These are phyloP conservation scores for Tricholoma flavovirens DNA, from an alignment of 768 basidiomycete genomes.

Conservation along the genomic window DNA sequence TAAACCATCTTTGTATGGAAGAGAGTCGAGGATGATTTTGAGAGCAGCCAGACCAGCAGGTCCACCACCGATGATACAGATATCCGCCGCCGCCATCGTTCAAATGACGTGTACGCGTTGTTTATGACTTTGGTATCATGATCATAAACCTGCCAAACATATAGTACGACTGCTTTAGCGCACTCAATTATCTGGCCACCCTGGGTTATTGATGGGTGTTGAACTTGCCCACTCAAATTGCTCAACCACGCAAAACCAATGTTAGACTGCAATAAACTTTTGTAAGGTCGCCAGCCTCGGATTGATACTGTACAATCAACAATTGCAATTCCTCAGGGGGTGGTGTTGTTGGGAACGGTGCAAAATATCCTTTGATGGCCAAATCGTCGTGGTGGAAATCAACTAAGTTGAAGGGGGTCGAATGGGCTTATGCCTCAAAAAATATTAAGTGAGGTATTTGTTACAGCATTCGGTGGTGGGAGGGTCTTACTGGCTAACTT, in stretches of 20 bases:
- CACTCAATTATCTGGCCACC: no score
- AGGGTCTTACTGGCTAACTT: slow-evolving; percentile 72
- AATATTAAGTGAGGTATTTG: slow-evolving; percentile 64
- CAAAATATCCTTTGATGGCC: no score
- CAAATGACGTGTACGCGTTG: slow-evolving; percentile 5
- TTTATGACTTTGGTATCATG: background rate
- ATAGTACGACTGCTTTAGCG: no score
- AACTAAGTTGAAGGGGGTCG: slow-evolving; percentile 18
- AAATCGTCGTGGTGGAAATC: slow-evolving; percentile 5
- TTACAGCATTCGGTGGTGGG: slow-evolving; percentile 62
- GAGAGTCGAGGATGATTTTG: slow-evolving; percentile 55
- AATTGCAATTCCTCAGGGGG: no score
- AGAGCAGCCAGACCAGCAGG: slow-evolving; percentile 69
- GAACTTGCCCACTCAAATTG: no score
- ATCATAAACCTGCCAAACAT: no score
- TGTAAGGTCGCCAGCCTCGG: no score
- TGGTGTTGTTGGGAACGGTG: no score
- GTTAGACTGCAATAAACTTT: no score
- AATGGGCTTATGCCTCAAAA: slow-evolving; percentile 23
- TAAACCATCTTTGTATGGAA: slow-evolving; percentile 46
- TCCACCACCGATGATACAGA: slow-evolving; percentile 74
- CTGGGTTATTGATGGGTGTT: no score
- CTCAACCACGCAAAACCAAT: no score
- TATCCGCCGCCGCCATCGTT: slow-evolving; percentile 20
- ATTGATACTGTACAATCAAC: no score